These are phyloP conservation scores for Tetratostichococcus sp. DNA, from an alignment of 139 green algal species.

Conservation along the genomic window DNA sequence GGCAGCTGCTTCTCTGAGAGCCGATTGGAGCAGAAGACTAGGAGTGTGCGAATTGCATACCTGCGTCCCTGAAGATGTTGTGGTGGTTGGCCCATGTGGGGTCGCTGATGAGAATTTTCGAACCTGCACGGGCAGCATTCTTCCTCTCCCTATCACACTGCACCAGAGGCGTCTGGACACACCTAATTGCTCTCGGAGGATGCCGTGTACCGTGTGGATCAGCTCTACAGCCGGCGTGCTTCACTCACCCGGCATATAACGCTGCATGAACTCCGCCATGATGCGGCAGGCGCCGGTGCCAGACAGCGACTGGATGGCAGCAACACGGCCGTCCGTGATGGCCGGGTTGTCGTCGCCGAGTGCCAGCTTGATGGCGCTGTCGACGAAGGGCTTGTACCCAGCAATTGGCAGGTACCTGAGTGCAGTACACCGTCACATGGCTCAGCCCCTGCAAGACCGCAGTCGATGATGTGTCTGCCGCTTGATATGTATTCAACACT, in stretches of 20 bases:
- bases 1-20: too few relatives aligned
- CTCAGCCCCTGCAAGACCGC: neutral
- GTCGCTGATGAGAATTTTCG: constrained; percentile 49
- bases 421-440: neutral
- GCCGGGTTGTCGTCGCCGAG: constrained; percentile 61
- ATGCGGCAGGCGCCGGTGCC: constrained; percentile 80
- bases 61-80: constrained; percentile 65
- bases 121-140: too few relatives aligned
- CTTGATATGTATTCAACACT: too few relatives aligned
- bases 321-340: constrained; percentile 45
- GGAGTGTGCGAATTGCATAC: too few relatives aligned
- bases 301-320: constrained; percentile 75
- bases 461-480: too few relatives aligned
- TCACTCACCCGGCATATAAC: constrained; percentile 32
- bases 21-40: too few relatives aligned
- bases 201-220: too few relatives aligned
- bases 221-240: too few relatives aligned
- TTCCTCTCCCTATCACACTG: too few relatives aligned
- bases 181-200: too few relatives aligned
- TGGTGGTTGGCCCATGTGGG: constrained; percentile 81
- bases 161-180: too few relatives aligned
- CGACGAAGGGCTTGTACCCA: constrained; percentile 69
- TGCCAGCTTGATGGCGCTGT: constrained; percentile 71
- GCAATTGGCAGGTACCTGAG: constrained; percentile 79
- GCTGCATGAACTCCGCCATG: constrained; percentile 82